Conservation (phyloP, 1,284 basidiomycete genomes). For the Blastosporella zonata region DNA sequence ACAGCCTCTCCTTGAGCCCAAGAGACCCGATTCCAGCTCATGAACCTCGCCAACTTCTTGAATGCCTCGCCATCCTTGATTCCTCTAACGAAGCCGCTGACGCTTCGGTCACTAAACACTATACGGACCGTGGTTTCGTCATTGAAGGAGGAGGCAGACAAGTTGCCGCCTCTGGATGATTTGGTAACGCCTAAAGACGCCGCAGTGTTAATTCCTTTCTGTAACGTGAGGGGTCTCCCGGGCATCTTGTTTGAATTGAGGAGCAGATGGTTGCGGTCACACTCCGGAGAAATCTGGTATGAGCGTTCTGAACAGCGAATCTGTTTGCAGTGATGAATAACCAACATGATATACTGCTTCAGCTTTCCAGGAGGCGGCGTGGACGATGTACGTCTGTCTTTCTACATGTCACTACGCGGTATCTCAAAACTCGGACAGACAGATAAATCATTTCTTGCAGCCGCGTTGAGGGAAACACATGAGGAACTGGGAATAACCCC, state of each 20-base stretch:
- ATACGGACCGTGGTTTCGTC: conserved; percentile 40
- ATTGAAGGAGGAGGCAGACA: conserved; percentile 2
- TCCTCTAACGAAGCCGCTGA: conserved; percentile 35
- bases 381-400: conserved; percentile 6
- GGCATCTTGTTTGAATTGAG: conserved; percentile 72
- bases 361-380: conserved; percentile 78
- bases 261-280: conserved; percentile 59
- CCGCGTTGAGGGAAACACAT: conserved; percentile 68
- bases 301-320: conserved; percentile 19
- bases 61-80: conserved; percentile 19
- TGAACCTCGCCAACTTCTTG: background rate
- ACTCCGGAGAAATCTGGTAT: conserved; percentile 81
- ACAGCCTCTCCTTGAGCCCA: background rate
- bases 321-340: background rate
- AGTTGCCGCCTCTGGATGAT: conserved; percentile 4
- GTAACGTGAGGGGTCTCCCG: conserved; percentile 63
- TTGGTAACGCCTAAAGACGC: conserved; percentile 38
- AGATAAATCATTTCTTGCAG: conserved; percentile 55
- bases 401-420: background rate
- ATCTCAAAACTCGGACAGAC: conserved; percentile 12
- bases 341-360: conserved; percentile 1
- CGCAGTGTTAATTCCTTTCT: conserved; percentile 72
- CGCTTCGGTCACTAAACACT: conserved; percentile 30
- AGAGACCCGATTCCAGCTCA: background rate
- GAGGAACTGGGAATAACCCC: conserved; percentile 70